Percentiles rank a stretch among this genome's conserved stretches.
These are phyloP conservation scores for Geoglossum cookeanum DNA, from an alignment of 2,329 filamentous ascomycete species.

Conservation along the genomic window DNA sequence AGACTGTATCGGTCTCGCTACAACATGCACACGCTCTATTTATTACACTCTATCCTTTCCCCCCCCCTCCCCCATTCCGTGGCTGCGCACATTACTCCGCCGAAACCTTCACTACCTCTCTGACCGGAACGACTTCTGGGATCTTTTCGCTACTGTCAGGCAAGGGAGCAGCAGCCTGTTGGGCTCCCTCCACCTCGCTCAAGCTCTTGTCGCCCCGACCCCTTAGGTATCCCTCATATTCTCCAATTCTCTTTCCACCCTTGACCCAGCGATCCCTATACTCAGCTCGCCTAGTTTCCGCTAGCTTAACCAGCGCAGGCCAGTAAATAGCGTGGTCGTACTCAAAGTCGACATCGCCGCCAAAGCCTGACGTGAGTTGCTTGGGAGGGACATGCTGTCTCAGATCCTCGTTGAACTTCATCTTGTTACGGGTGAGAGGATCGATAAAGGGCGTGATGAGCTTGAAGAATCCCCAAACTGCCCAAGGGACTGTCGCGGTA, in stretches of 20 bases:
- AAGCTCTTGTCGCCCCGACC: constrained; percentile 35
- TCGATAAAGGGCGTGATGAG: constrained; percentile 93
- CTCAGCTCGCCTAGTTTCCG: constrained; percentile 42
- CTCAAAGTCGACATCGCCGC: constrained; percentile 68
- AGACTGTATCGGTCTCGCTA: neutral
- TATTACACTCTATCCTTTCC: neutral
- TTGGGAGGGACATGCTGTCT: constrained; percentile 57
- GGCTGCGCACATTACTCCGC: neutral
- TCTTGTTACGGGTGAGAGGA: constrained; percentile 77
- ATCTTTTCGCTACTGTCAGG: neutral
- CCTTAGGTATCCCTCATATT: constrained; percentile 72
- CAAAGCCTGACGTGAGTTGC: constrained; percentile 65
- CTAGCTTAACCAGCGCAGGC: constrained; percentile 61
- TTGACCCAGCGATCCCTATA: constrained; percentile 55
- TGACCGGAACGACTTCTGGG: neutral
- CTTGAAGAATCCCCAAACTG: constrained; percentile 89
- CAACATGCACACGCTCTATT: no score
- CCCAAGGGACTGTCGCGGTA: constrained; percentile 52
- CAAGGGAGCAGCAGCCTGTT: neutral
- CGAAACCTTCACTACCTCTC: neutral
- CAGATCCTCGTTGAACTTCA: constrained; percentile 95
- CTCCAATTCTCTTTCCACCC: constrained; percentile 64
- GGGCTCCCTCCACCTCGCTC: neutral
- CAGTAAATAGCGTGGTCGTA: constrained; percentile 84
- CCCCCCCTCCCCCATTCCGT: neutral